These are phyloP conservation scores for Ophiostoma triangulosporum DNA, from an alignment of 2,329 filamentous ascomycete species.

Conservation along the genomic window DNA sequence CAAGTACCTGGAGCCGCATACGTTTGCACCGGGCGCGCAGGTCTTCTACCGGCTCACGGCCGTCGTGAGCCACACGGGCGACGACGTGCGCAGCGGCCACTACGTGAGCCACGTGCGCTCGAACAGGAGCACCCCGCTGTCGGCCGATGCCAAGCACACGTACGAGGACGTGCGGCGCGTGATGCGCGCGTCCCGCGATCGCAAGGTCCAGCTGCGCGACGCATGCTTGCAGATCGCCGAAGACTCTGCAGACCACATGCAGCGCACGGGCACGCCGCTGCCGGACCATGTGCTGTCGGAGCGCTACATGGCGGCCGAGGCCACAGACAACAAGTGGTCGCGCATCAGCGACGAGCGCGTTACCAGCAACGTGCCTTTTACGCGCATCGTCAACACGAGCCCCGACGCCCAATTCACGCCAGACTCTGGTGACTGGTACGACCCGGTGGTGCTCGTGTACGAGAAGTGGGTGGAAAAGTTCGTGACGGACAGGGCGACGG, in stretches of 20 bases:
- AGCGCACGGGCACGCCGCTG: neutral
- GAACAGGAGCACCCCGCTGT: neutral
- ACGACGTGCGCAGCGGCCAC: slow-evolving; percentile 3
- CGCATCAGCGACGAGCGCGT: slow-evolving; percentile 3
- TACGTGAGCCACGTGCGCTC: slow-evolving; percentile 10
- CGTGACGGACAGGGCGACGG: neutral
- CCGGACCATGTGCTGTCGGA: too few relatives aligned
- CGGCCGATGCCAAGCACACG: neutral
- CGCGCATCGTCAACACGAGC: slow-evolving; percentile 8
- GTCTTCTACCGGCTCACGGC: slow-evolving; percentile 11
- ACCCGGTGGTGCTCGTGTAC: slow-evolving; percentile 11
- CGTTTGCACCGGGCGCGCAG: slow-evolving; percentile 3
- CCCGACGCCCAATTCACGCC: neutral
- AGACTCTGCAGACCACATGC: neutral
- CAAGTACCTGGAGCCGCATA: slow-evolving; percentile 11
- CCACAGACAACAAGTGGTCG: slow-evolving; percentile 3
- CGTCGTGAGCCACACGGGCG: slow-evolving; percentile 10
- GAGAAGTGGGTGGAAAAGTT: slow-evolving; percentile 12
- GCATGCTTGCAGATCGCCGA: neutral
- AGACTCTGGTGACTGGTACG: slow-evolving; percentile 1
- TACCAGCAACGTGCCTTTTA: neutral
- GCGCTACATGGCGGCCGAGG: neutral
- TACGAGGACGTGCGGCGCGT: neutral
- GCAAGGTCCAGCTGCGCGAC: neutral
- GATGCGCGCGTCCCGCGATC: neutral